Conservation (phyloP, 2,329 filamentous ascomycete genomes). For the Colletotrichum destructivum region DNA sequence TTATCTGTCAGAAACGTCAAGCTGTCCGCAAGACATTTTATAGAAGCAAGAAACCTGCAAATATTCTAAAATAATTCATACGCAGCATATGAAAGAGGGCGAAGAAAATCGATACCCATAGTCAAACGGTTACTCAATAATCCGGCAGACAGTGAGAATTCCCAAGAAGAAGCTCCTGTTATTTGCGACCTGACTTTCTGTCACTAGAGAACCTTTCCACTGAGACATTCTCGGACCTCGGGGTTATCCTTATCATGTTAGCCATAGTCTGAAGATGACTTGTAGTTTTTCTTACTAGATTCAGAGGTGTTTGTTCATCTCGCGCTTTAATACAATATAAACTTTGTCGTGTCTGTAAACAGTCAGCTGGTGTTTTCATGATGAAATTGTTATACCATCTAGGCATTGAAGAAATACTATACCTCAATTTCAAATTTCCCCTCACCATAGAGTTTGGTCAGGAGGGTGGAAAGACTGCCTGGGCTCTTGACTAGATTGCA, state of each 20-base stretch:
- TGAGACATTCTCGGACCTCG: neutral
- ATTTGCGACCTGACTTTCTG: too few relatives aligned
- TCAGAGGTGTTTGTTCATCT: neutral
- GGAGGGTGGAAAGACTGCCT: constrained; percentile 21
- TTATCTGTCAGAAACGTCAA: too few relatives aligned
- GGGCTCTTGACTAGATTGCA: constrained; percentile 10
- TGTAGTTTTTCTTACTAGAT: neutral
- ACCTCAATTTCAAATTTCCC: neutral
- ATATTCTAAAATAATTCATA: too few relatives aligned
- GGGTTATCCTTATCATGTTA: neutral
- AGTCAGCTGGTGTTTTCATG: neutral
- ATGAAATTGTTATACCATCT: too few relatives aligned
- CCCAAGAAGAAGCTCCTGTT: too few relatives aligned
- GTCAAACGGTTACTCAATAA: too few relatives aligned
- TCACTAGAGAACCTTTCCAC: too few relatives aligned
- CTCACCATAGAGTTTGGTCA: constrained; percentile 14
- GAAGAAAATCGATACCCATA: too few relatives aligned
- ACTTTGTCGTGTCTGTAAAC: neutral
- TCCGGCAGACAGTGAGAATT: too few relatives aligned
- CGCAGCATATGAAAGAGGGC: too few relatives aligned
- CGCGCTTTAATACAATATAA: neutral
- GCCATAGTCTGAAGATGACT: neutral
- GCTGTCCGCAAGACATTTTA: too few relatives aligned
- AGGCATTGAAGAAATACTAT: neutral
- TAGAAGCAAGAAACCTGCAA: too few relatives aligned